Base-by-base conservation (phyloP, 495 filamentous ascomycete species). In the Annulohypoxylon maeteangense region DNA sequence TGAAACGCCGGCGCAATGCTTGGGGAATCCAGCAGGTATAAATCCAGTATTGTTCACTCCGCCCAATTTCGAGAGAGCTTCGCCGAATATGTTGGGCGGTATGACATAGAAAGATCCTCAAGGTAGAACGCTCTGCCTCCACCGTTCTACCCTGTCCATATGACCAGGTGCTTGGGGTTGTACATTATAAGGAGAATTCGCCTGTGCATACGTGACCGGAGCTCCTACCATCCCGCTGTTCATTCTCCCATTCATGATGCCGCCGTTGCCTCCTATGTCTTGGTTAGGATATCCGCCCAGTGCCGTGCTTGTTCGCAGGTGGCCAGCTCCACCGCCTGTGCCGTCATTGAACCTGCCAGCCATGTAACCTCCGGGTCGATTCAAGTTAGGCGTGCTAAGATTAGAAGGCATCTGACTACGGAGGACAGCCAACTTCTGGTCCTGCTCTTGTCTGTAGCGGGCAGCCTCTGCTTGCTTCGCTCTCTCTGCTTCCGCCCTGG, bases 121-220 rank as follows among this genome's bases (percentile, higher is more conserved):
- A 68, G 86, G 85, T 84, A 86, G 84, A 55, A 98, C 87, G 71
- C 93, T 92, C 80, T 93, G 89, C 74, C 95, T 87, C 95, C 95
- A 98, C 64, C 90, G 87, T 80, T 98, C 93, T 73, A 98, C 93
- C 81, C 92, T 87, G 58, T 92, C 92, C 74, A 88, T 85, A 75
- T 92, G 91, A 32, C 80, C 71, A 10, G 62, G 68, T 34, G 68
- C 64, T 31, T 68, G 77, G 22, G 75, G 59, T 54, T 78, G 80
- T 70, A 80, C 76, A 23, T 75, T 77, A 14, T 72, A 72, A 25
- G 64, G 25, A 8, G 53, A 56, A 60, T 62, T 75, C 76, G 65
- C 66, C 31, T 67, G 67, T 44, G 51, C 48, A 40, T 76, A 79
- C 64, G 69, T 74, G 61, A 73, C 57, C 42, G 72, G 69, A 67